Base-by-base conservation (phyloP, 805 yeast species). In the Kuraishia molischiana region DNA sequence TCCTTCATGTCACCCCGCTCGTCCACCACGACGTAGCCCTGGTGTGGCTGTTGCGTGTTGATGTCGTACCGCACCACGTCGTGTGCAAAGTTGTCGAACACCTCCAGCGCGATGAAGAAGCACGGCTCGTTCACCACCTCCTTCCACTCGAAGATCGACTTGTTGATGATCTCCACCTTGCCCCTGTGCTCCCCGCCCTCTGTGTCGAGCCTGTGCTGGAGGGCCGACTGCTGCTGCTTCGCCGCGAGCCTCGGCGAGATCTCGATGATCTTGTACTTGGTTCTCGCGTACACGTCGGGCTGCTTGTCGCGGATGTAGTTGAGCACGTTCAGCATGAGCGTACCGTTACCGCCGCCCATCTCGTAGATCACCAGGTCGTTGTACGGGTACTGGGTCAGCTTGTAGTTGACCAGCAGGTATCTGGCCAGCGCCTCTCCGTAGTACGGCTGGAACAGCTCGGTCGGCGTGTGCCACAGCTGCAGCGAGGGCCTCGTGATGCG, bases 341-440 rank as follows among this genome's bases (percentile, higher is more conserved):
- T 85, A 31, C 95, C 95, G 50, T 85, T 85, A 46, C 95, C 95
- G 17, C 87, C 95, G 41, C 95, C 95, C 67, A 84, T 74, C 58
- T 86, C 95, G 57, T 85, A 86, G 19, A 85, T 82, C 5, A 75
- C 68, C 34, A 90, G 61, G 51, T 84, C 87, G 31, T 70, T 66
- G 49, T 79, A 78, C 1, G 89, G 90, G 47, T 75, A 81, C 31
- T 71, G 61, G 44, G 79, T 78, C 46, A 77, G 59, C 54, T 78
- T 77, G 53, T 80, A 83, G 52, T 83, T 79, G 6, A 77, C 79
- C 38, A 85, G 58, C 15, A 89, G 59, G 58, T 85, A 83, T 38
- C 89, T 63, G 0, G 96, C 96, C 40, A 90, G 61, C 0, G 94
- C 86, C 53, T 83, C 84, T 11, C 95, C 95, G 49, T 86, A 85